Evolutionary conservation across 2,329 filamentous ascomycete genomes (phyloP), one percentile per base, ranked within the genome.

Genomic region (Nemania sp.): DNA sequence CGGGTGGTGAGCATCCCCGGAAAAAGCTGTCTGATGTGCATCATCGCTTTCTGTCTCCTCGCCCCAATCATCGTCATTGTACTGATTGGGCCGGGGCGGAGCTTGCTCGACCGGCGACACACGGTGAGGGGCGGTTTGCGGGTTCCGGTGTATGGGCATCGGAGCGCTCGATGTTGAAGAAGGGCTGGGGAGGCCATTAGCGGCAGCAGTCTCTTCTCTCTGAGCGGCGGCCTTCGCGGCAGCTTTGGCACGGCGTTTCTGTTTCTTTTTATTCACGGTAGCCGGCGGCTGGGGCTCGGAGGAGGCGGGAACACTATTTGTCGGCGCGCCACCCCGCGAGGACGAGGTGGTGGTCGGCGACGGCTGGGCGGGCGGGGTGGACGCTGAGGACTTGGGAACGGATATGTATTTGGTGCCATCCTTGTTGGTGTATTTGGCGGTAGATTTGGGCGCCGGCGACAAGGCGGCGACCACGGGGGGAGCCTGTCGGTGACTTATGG

Each of bases 211-310:
- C 5, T 75, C 74, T 36, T 77, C 68, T 59, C 76, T 73, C 61
- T 76, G 76, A 26, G 79, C 79, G 39, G 80, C 83, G 24, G 82
- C 82, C 68, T 87, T 83, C 56, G 86, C 87, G 26, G 90, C 88
- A 28, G 88, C 89, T 73, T 97, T 97, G 68, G 90, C 88, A 62
- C 92, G 84, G 63, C 92, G 85, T 79, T 96, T 97, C 72, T 94
- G 89, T 78, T 97, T 97, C 80, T 97, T 97, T 69, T 90, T 86
- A 74, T 96, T 97, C 46, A 92, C 87, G 7, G 78, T 68, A 39
- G 77, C 77, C 39, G 77, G 74, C 41, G 72, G 64, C 15, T 63
- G 54, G 55, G 54, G 56, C 54, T 68, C 63, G 62, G 54, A 31
- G 51, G 64, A 26, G n/a, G n/a, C n/a, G 28, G 54, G 23, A 34